Percentiles rank a stretch among this genome's conserved stretches.
These are phyloP conservation scores for Lyophyllum semitale DNA, from an alignment of 768 basidiomycete genomes.

Conservation along the genomic window DNA sequence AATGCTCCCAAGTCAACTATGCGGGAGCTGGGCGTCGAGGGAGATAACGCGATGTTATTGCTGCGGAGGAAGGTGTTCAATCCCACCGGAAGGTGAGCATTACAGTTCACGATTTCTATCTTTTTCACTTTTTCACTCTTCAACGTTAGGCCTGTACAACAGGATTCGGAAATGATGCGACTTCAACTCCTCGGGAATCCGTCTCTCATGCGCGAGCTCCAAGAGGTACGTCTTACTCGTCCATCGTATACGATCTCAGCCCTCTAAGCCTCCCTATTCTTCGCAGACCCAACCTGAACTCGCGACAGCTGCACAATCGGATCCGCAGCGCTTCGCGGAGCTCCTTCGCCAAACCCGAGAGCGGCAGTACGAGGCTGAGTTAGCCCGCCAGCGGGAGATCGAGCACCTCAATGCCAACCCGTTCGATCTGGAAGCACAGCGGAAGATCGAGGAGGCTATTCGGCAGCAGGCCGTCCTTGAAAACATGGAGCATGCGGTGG, in stretches of 20 bases:
- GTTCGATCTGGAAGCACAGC: constrained; percentile 90
- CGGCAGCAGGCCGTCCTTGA: constrained; percentile 86
- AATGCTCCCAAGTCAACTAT: constrained; percentile 69
- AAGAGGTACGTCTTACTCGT: constrained; percentile 46
- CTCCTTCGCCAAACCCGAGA: constrained; percentile 65
- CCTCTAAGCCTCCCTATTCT: not conserved
- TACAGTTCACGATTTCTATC: not conserved
- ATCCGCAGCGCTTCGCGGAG: constrained; percentile 76
- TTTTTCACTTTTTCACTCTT: not conserved
- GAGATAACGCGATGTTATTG: constrained; percentile 63
- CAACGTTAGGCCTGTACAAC: constrained; percentile 58
- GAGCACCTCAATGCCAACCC: constrained; percentile 82
- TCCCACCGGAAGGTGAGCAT: constrained; percentile 42
- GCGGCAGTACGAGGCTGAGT: constrained; percentile 53
- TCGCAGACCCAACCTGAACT: constrained; percentile 80
- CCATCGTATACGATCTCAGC: not conserved
- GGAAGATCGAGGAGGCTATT: constrained; percentile 91
- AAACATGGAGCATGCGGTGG: constrained; percentile 92
- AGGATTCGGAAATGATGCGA: constrained; percentile 90
- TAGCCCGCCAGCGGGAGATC: constrained; percentile 62
- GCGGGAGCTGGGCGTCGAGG: constrained; percentile 57
- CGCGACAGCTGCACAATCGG: constrained; percentile 63
- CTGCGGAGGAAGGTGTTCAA: constrained; percentile 61
- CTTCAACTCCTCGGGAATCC: constrained; percentile 88
- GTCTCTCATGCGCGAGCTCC: constrained; percentile 70